Evolutionary conservation across 768 basidiomycete genomes (phyloP).

Genomic region (Sistotremastrum suecicum): DNA sequence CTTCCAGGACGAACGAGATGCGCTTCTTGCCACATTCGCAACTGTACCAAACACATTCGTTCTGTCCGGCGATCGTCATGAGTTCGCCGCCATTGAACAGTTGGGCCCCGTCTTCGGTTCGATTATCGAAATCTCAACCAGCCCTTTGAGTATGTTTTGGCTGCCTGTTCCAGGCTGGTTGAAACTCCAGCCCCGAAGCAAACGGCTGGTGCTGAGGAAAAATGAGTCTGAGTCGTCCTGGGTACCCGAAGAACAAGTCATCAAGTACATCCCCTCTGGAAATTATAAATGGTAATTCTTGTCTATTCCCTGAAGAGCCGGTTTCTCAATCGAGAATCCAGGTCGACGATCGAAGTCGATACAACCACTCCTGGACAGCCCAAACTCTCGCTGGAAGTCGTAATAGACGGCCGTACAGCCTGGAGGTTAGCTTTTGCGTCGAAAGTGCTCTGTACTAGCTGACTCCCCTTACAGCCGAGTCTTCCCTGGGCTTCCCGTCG

Average conservation of each 20-base stretch:
- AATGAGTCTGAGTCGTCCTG: not conserved
- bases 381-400: conserved; percentile 37
- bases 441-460: not conserved
- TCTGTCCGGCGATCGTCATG: conserved; percentile 64
- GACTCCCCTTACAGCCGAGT: conserved; percentile 24
- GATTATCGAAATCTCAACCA: conserved; percentile 53
- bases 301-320: not conserved
- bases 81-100: conserved; percentile 63
- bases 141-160: conserved; percentile 57
- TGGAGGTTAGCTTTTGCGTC: conserved; percentile 30
- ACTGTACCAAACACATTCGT: conserved; percentile 58
- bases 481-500: conserved; percentile 33
- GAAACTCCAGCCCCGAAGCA: conserved; percentile 34
- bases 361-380: conserved; percentile 39
- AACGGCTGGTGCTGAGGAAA: conserved; percentile 9
- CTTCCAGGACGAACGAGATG: conserved; percentile 42
- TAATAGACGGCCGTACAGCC: conserved; percentile 41
- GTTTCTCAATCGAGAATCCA: conserved; percentile 11
- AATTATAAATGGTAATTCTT: conserved; percentile 48
- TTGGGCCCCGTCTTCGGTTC: conserved; percentile 20
- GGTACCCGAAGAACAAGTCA: conserved; percentile 37
- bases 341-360: conserved; percentile 60
- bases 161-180: conserved; percentile 34
- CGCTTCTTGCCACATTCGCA: conserved; percentile 42
- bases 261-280: conserved; percentile 49